These are phyloP conservation scores for Colletotrichum theobromicola DNA, from an alignment of 2,329 filamentous ascomycete species.

Conservation along the genomic window DNA sequence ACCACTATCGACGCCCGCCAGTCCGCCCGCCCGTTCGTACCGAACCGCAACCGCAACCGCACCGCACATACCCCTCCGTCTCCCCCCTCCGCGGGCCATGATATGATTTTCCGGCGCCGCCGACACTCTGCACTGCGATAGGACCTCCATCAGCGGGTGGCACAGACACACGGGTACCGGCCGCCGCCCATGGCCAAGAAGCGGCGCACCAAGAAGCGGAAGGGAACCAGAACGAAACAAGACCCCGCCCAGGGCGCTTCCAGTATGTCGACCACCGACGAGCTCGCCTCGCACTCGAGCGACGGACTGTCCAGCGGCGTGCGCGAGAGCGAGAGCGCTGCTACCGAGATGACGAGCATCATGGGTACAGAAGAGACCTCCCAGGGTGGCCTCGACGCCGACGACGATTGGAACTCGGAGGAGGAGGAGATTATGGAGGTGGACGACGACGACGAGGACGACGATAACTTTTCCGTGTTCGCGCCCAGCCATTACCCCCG, in stretches of 20 bases:
- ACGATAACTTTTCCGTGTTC: constrained; percentile 50
- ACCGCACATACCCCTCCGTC: not conserved
- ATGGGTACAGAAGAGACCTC: constrained; percentile 37
- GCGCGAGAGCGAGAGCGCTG: constrained; percentile 35
- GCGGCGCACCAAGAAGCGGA: constrained; percentile 32
- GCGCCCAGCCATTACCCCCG: constrained; percentile 44
- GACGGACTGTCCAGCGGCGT: constrained; percentile 35
- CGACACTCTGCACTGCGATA: constrained; percentile 7
- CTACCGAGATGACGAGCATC: constrained; percentile 43
- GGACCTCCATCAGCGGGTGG: constrained; percentile 6
- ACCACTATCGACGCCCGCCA: not conserved
- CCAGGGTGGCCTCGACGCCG: constrained; percentile 25
- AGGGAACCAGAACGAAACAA: constrained; percentile 26
- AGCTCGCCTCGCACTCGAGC: constrained; percentile 36
- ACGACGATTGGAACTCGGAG: constrained; percentile 20
- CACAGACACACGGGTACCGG: constrained; percentile 20
- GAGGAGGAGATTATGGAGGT: constrained; percentile 26
- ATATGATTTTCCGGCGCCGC: constrained; percentile 12
- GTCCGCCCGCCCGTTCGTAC: not conserved
- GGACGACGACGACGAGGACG: constrained; percentile 34
- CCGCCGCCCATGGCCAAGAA: constrained; percentile 39
- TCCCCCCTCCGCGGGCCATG: not conserved
- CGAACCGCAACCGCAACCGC: not conserved
- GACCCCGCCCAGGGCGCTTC: constrained; percentile 19
- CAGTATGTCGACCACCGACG: constrained; percentile 36